Conservation (phyloP, 169 alveolate species). For the Eimeria maxima region DNA sequence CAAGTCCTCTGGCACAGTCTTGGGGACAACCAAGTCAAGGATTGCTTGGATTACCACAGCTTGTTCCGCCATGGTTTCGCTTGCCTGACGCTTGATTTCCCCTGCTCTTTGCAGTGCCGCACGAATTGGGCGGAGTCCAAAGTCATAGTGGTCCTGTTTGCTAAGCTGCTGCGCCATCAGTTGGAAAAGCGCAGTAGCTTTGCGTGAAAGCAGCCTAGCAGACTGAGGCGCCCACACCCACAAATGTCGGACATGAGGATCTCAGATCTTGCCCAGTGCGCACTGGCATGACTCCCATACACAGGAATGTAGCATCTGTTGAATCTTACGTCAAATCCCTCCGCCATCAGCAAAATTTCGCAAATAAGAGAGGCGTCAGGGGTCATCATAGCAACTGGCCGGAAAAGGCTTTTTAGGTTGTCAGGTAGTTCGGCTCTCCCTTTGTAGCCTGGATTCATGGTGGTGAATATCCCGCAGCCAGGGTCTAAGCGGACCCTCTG, state of each 20-base stretch:
- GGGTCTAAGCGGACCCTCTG: constrained; percentile 96
- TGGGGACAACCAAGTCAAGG: constrained; percentile 90
- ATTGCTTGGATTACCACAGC: constrained; percentile 90
- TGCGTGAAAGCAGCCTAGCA: constrained; percentile 95
- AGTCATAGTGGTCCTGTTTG: constrained; percentile 97
- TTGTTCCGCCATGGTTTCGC: constrained; percentile 94
- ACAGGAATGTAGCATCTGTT: constrained; percentile 72
- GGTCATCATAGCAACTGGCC: constrained; percentile 98
- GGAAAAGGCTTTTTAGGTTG: constrained; percentile 97
- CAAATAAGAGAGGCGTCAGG: constrained; percentile 98
- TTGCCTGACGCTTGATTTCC: constrained; percentile 93
- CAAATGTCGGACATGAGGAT: background rate
- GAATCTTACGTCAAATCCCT: constrained; percentile 93
- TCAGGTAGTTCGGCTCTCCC: constrained; percentile 98
- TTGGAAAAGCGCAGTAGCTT: constrained; percentile 95
- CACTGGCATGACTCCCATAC: background rate
- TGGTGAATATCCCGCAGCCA: constrained; percentile 97
- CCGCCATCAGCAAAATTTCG: constrained; percentile 98
- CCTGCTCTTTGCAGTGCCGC: constrained; percentile 98
- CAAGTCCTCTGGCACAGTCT: constrained; percentile 93
- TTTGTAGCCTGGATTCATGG: constrained; percentile 98
- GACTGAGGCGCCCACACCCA: constrained; percentile 84
- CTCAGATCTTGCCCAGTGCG: background rate
- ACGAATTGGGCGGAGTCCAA: constrained; percentile 98
- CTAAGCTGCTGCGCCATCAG: constrained; percentile 96